Evolutionary conservation across 495 filamentous ascomycete species (phyloP), one percentile per base, ranked within the genome.

Genomic region (Beverwykella pulmonaria): DNA sequence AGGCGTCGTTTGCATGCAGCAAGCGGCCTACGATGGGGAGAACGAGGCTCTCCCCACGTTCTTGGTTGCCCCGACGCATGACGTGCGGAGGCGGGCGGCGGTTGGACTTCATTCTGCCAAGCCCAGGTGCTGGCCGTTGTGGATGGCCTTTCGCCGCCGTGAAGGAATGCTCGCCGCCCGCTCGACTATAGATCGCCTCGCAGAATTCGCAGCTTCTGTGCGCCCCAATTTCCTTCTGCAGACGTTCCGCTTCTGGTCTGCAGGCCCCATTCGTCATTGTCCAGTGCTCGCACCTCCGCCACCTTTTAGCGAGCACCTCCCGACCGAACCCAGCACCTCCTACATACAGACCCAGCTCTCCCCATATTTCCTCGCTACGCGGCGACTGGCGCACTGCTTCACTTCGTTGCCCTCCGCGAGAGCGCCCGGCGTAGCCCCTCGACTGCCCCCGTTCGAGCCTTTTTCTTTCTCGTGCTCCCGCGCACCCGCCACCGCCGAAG

Each of bases 251-350:
- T 47, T 4, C 17, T 58, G 15, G n/a, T n/a, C 25, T 46, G 23
- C 39, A 10, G 25, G 46, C 30, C 26, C 20, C 62, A 44, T 41
- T 49, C 54, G 54, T 32, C 62, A 36, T 46, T 53, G 27, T 59
- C 41, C 53, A 29, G 2, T 19, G 34, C 53, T 12, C 47, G 36
- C 54, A 34, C 53, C 56, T 22, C 64, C 64, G 64, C 64, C 64
- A 67, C 64, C 57, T 56, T 64, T 67, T 67, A 67, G 64, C 64
- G 64, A 67, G 64, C 49, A 54, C 26, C 25, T 32, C 14, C 19
- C 20, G 26, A 7, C 53, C n/a, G 30, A 25, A 15, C 4, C 2
- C 53, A 29, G 12, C 7, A 29, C 30, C 30, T 6, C 5, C 53
- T 12, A 41, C 27, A 9, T 27, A 15, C 29, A 20, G 52, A 20